phyloP scores from a whole-genome alignment of 2,329 filamentous ascomycete genomes.

The Colletotrichum endophyticum region DNA sequence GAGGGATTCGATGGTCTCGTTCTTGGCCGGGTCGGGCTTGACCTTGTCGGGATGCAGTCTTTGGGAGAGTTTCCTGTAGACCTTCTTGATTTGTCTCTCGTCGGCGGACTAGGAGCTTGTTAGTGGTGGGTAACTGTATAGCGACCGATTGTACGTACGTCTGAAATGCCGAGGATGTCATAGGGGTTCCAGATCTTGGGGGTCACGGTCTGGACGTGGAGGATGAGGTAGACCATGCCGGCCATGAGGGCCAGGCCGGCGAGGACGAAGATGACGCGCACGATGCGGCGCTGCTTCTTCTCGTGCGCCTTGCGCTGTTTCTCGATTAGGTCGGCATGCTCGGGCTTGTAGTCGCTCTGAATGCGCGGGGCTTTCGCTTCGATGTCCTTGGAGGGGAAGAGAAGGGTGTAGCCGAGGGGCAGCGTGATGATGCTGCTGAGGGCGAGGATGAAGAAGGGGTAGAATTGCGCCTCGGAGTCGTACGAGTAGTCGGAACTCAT shows the following conservation, averaged over 20 bases:
- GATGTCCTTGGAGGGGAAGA: conserved; percentile 77
- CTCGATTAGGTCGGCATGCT: conserved; percentile 84
- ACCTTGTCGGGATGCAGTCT: conserved; percentile 94
- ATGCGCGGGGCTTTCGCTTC: conserved; percentile 84
- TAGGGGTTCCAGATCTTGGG: conserved; percentile 96
- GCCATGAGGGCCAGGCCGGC: conserved; percentile 84
- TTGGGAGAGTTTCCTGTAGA: conserved; percentile 86
- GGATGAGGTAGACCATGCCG: conserved; percentile 91
- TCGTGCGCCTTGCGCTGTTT: conserved; percentile 84
- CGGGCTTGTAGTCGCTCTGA: conserved; percentile 78
- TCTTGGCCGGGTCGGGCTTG: conserved; percentile 81
- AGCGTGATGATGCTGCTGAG: conserved; percentile 86
- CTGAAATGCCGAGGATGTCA: conserved; percentile 86
- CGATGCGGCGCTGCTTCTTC: conserved; percentile 86
- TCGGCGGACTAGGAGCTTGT: conserved; percentile 63
- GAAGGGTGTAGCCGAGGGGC: conserved; percentile 86
- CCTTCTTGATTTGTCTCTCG: conserved; percentile 90
- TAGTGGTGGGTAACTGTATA: background rate
- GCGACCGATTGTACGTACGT: conserved; percentile 56
- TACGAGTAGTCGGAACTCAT: conserved; percentile 98
- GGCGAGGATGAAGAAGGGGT: conserved; percentile 97
- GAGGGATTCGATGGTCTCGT: conserved; percentile 83
- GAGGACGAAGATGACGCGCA: conserved; percentile 78
- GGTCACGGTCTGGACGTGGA: conserved; percentile 72
- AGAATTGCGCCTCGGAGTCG: conserved; percentile 98